A percentile compares a stretch with the other conserved stretches of the same genome.
Conservation (phyloP, 1,284 basidiomycete species). For the Salmacisia buchloeana region DNA sequence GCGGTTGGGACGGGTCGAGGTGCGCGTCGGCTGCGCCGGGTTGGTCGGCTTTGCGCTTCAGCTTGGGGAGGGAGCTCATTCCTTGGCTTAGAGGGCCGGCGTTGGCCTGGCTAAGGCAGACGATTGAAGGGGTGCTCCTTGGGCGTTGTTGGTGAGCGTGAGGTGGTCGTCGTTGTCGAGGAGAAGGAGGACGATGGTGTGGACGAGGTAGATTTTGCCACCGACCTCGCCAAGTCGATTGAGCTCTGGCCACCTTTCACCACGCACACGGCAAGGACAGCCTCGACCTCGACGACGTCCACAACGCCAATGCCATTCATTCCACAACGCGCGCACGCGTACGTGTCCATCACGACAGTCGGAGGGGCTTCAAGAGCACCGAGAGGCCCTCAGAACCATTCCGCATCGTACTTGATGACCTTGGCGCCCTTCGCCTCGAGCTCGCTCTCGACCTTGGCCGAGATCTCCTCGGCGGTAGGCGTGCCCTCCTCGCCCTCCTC, state of each 20-base stretch:
- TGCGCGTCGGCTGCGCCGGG: neutral
- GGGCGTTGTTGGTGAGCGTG: neutral
- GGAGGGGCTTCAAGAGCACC: too few relatives aligned
- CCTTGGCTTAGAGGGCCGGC: too few relatives aligned
- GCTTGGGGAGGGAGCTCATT: conserved; percentile 5
- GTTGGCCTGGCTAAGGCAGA: neutral
- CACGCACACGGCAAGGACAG: too few relatives aligned
- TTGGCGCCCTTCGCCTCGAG: neutral
- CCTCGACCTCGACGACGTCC: too few relatives aligned
- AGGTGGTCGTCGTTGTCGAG: neutral
- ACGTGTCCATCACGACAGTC: too few relatives aligned
- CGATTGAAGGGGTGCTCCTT: neutral
- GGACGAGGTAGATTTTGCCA: too few relatives aligned
- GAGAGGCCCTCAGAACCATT: too few relatives aligned
- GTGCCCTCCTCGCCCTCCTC: neutral
- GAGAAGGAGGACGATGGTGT: too few relatives aligned
- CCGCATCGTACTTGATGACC: neutral
- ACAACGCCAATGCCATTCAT: too few relatives aligned
- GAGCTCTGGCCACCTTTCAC: too few relatives aligned
- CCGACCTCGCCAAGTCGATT: too few relatives aligned
- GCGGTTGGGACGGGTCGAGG: conserved; percentile 13
- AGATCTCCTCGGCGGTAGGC: neutral
- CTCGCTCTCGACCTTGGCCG: neutral
- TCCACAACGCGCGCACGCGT: too few relatives aligned
- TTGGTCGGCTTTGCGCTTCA: neutral